These are phyloP conservation scores for Leishmania turanica DNA, from an alignment of 208 protist genomes.

Conservation along the genomic window DNA sequence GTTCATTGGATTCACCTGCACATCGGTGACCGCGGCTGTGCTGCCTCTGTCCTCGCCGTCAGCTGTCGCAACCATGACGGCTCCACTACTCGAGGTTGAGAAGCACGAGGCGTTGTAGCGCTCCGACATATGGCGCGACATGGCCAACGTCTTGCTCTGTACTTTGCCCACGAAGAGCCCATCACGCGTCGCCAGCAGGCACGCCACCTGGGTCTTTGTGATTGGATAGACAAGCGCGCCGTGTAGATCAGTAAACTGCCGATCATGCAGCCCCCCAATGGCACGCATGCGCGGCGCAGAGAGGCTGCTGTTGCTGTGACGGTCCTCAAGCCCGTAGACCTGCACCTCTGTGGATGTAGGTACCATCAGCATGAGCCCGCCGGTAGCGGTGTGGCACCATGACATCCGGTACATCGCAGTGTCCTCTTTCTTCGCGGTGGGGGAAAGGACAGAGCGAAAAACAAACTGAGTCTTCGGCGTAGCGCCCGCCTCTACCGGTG, in stretches of 20 bases:
- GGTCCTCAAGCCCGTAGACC: slow-evolving; percentile 30
- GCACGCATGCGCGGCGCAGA: slow-evolving; percentile 23
- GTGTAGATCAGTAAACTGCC: slow-evolving; percentile 43
- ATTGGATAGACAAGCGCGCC: slow-evolving; percentile 44
- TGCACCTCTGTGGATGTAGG: slow-evolving; percentile 50
- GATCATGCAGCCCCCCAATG: slow-evolving; percentile 39
- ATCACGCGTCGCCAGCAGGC: slow-evolving; percentile 35
- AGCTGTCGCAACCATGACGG: not conserved
- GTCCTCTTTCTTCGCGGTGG: slow-evolving; percentile 52
- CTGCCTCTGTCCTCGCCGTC: not conserved
- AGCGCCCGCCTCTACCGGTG: not conserved
- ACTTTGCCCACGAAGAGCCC: slow-evolving; percentile 62
- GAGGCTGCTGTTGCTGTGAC: not conserved
- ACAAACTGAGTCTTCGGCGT: slow-evolving; percentile 21
- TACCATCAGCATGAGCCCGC: slow-evolving; percentile 50
- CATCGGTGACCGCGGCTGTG: slow-evolving; percentile 22
- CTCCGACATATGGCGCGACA: slow-evolving; percentile 54
- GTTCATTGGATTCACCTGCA: slow-evolving; percentile 50
- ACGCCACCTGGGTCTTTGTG: slow-evolving; percentile 34
- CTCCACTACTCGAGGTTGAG: not conserved
- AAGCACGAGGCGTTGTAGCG: slow-evolving; percentile 19
- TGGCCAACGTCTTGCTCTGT: slow-evolving; percentile 42
- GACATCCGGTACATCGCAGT: slow-evolving; percentile 46
- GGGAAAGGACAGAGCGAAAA: slow-evolving; percentile 46
- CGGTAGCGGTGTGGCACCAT: slow-evolving; percentile 44